A percentile compares a stretch with the other conserved stretches of the same genome.
Conservation (phyloP, 1,139 yeast genomes). For the Casaregolazyma suthepensis region DNA sequence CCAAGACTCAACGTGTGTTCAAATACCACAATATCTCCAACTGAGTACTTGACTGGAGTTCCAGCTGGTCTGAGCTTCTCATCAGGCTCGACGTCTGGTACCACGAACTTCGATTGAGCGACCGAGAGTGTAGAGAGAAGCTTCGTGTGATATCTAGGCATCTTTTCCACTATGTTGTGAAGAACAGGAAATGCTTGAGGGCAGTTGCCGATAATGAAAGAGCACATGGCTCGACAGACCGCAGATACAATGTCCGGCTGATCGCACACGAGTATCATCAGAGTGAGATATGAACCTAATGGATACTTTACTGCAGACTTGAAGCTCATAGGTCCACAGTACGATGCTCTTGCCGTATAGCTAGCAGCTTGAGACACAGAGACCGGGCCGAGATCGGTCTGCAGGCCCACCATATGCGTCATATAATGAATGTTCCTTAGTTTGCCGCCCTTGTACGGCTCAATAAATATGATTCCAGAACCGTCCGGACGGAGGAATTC, state of each 20-base stretch:
- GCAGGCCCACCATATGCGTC: not conserved
- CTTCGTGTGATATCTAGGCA: not conserved
- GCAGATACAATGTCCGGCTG: not conserved
- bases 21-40: constrained; percentile 3
- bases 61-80: constrained; percentile 2
- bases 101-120: constrained; percentile 3
- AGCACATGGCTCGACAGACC: not conserved
- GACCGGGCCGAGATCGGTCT: not conserved
- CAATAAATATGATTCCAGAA: constrained; percentile 3
- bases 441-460: not conserved
- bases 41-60: not conserved
- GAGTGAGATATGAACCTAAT: not conserved
- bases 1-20: not conserved
- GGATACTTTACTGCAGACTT: constrained; percentile 1
- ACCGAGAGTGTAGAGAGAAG: not conserved
- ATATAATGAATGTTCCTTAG: constrained; percentile 3
- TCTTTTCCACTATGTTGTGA: not conserved
- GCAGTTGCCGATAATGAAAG: not conserved
- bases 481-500: not conserved
- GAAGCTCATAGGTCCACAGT: not conserved
- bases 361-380: not conserved
- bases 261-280: not conserved
- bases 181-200: constrained; percentile 7
- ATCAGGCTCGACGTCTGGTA: constrained; percentile 2
- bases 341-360: not conserved